Conservation (phyloP, 2,329 filamentous ascomycete genomes). For the Cladosporium sp. region DNA sequence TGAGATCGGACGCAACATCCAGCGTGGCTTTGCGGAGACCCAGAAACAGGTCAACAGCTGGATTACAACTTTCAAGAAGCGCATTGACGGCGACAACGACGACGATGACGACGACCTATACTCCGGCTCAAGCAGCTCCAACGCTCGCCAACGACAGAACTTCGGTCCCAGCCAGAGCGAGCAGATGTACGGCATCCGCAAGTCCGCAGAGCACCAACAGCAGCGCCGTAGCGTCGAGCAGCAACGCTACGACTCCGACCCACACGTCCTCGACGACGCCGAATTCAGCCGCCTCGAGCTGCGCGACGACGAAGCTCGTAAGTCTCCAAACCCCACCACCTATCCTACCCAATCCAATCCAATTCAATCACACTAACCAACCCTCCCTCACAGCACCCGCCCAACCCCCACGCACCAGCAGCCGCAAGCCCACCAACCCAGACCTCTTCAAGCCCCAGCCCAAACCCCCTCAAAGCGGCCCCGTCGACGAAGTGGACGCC, state of each 20-base stretch:
- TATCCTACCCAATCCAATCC: not conserved
- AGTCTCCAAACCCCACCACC: constrained; percentile 34
- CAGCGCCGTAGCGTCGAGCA: constrained; percentile 75
- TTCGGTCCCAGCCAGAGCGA: constrained; percentile 38
- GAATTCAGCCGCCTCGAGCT: constrained; percentile 67
- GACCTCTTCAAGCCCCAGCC: constrained; percentile 75
- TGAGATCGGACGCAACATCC: constrained; percentile 86
- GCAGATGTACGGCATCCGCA: constrained; percentile 42
- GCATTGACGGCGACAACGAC: constrained; percentile 80
- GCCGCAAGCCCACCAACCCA: constrained; percentile 70
- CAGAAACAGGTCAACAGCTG: constrained; percentile 90
- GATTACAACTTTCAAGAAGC: constrained; percentile 90
- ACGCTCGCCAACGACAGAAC: constrained; percentile 36
- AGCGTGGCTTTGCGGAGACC: constrained; percentile 92
- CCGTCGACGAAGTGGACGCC: constrained; percentile 76
- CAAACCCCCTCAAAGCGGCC: constrained; percentile 56
- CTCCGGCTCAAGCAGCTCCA: constrained; percentile 27
- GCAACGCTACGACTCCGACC: constrained; percentile 91
- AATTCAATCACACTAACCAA: constrained; percentile 27
- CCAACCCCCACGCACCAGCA: constrained; percentile 51
- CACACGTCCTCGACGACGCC: constrained; percentile 84
- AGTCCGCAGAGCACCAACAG: constrained; percentile 28
- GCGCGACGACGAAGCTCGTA: constrained; percentile 57
- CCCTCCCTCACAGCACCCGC: constrained; percentile 48
- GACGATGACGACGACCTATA: constrained; percentile 61